Evolutionary conservation across 1,284 basidiomycete species (phyloP), one percentile per base, ranked within the genome.

Genomic region (Sphaerobolus stellatus): DNA sequence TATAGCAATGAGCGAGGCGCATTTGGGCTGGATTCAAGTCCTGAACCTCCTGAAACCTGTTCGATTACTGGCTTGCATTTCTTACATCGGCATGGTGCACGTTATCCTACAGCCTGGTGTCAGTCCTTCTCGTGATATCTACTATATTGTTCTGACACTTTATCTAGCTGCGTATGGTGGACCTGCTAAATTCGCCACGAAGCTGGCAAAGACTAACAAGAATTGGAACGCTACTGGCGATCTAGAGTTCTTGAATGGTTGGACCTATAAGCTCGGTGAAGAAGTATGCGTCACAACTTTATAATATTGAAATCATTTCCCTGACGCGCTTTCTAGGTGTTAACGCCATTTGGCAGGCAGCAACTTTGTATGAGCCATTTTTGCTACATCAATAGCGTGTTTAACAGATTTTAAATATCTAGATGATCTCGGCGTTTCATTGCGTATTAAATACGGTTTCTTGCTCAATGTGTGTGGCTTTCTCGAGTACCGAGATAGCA

Each of bases 291-390:
- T n/a, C 52, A 28, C 24, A 48, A 41, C 60, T 57, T 56, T 71
- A 71, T 61, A 53, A 59, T 48, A 68, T 28, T 18, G 33, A 25
- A 28, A n/a, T 33, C 22, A 13, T 40, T 5, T 14, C 7, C 33
- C 27, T 27, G 43, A 7, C 61, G 11, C 44, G n/a, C 18, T 16
- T 27, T 5, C 88, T 90, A 94, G 74, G 66, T 83, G 28, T 71
- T 94, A 50, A 90, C 90, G 22, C 90, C 90, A 0, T 90, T 92
- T 58, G 91, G 90, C 50, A 75, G 90, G 38, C 86, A 92, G 65
- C 89, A 94, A 61, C 69, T 56, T 31, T 89, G 86, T 88, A 59
- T 57, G 83, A 71, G 7, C 29, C 38, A 18, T 28, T 48, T 22
- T 36, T 33, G 25, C 24, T 45, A 29, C 6, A 41, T 27, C 43